Base-by-base conservation (phyloP, 108 stramenopile species). In the Cyclostephanos tholiformis region DNA sequence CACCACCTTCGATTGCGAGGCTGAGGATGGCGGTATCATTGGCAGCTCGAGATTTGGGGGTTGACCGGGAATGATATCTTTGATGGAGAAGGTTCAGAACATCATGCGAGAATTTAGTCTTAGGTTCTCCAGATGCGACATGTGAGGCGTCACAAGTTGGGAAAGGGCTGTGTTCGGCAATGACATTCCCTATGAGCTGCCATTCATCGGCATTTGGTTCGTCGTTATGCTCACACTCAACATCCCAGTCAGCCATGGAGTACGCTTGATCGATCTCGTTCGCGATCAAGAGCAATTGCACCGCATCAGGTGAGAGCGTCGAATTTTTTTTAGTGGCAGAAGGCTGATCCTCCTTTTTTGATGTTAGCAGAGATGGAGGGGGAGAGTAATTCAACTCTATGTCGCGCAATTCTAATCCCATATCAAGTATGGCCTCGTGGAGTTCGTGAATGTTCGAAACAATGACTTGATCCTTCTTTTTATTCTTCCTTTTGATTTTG, bases 1-100 rank as follows among this genome's bases (percentile, higher is more conserved):
- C 92, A 39, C 89, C 89, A 30, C 89, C 93, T 76, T 95, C 93
- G 50, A 92, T 94, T 14, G 95, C 84, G 1, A 98, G 57, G 14
- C 95, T 93, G n/a, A 97, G 78, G 16, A 60, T 71, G 13, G 82
- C 62, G 9, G 74, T 87, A 58, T 89, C 92, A 64, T 74, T 71
- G 20, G 63, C 55, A 19, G 68, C 23, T 20, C 93, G 88, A 80
- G 78, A 27, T 17, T 71, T 71, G 9, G 93, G 93, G 39, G 68
- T 87, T 17, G 93, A 89, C 20, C 66, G 63, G 0, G 73, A 77
- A 23, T 78, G 52, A 60, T 73, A 84, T 9, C 91, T 83, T 60
- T 72, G 27, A 32, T 79, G 77, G 5, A 91, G 82, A 6, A 94
- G 84, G 51, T 90, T 68, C 35, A 90, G 76, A 0, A 90, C 89